Evolutionary conservation across 208 protist genomes (phyloP), one percentile per base, ranked within the genome.

Genomic region (Porcisia deanei): DNA sequence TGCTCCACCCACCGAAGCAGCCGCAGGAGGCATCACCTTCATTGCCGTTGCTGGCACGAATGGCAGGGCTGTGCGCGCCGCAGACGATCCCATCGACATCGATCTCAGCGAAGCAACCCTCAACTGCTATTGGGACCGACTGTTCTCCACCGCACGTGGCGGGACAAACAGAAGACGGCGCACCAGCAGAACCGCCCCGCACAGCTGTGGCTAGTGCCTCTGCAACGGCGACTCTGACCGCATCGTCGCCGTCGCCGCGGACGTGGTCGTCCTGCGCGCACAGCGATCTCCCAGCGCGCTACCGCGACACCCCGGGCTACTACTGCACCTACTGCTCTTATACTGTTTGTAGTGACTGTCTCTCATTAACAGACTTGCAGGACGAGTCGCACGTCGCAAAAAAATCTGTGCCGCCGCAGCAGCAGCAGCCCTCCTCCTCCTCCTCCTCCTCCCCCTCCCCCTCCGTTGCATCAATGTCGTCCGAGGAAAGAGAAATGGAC

Each of bases 281-380:
- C 71, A 87, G 86, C 66, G 71, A 83, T 22, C 77, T 78, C 0
- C 73, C 75, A 30, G 83, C 85, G 53, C 87, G 92, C 10, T 94
- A 94, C 70, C 88, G 92, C 71, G 85, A 90, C 49, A 74, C 65
- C 20, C 77, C 85, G 8, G 92, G 82, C 55, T 93, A 87, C 79
- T 88, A 87, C 82, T 96, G 92, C 80, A 87, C 84, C 8, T 96
- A 90, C 86, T 96, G 92, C 83, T 88, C 87, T 73, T 94, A 94
- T 79, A 88, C 92, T 0, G 81, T 96, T 47, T 96, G 92, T 68
- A 73, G 71, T 30, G 34, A 49, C 34, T 96, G 92, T 79, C 88
- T 85, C 57, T 64, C 77, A 18, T 54, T 60, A 7, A 80, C 88
- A 0, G 22, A 22, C 7, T 10, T 66, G 37, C 20, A 14, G 10